Conservation (phyloP, 495 filamentous ascomycete genomes). For the Annulohypoxylon nitens region DNA sequence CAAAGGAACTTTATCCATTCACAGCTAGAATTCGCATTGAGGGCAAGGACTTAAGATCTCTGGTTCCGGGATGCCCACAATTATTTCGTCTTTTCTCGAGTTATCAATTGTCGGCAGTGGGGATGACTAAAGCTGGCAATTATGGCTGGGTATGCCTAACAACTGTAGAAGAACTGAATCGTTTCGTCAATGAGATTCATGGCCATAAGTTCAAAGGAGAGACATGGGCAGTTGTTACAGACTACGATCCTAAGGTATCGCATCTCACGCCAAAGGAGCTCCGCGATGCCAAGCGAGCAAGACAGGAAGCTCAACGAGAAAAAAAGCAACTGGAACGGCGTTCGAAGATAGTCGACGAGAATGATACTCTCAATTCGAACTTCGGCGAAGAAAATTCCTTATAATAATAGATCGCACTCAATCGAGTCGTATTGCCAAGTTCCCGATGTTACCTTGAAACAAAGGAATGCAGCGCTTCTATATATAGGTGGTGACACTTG, state of each 20-base stretch:
- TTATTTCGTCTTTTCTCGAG: background rate
- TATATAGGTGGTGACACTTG: background rate
- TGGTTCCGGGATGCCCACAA: background rate
- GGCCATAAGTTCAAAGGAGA: background rate
- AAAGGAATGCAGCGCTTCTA: background rate
- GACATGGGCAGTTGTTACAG: background rate
- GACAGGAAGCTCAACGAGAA: conserved; percentile 1
- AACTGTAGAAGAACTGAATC: background rate
- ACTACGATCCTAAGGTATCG: background rate
- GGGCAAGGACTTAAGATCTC: background rate
- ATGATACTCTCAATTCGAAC: background rate
- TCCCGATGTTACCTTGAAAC: background rate
- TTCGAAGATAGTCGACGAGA: background rate
- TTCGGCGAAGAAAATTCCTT: background rate
- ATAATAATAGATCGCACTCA: background rate
- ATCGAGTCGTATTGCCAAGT: background rate
- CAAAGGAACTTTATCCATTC: background rate
- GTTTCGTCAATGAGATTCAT: background rate
- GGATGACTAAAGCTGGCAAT: background rate
- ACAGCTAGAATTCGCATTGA: background rate
- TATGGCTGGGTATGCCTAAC: background rate
- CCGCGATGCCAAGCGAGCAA: background rate
- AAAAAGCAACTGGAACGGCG: background rate
- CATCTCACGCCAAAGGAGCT: background rate
- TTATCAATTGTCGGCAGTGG: background rate